These are phyloP conservation scores for Dendrocalamus latiflorus DNA, from an alignment of 202 grass and related monocot species.

Conservation along the genomic window DNA sequence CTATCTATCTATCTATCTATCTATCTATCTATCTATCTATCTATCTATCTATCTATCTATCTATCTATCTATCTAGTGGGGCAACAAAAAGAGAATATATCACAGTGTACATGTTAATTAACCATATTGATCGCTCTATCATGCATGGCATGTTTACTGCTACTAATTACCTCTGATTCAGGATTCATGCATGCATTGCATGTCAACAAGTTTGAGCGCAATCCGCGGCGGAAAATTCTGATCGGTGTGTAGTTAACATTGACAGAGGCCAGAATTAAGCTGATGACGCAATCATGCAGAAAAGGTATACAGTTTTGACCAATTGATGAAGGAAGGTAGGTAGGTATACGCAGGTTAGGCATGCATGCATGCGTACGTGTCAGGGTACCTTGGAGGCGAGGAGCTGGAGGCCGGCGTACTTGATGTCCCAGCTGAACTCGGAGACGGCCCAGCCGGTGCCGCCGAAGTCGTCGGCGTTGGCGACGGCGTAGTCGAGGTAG, in stretches of 20 bases:
- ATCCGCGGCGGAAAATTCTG: background rate
- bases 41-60: too few relatives aligned
- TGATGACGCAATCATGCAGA: background rate
- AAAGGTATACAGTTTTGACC: background rate
- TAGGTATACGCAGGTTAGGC: background rate
- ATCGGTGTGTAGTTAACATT: background rate
- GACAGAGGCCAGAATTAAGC: slow-evolving; percentile 1
- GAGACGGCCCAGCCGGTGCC: too few relatives aligned
- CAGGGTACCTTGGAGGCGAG: too few relatives aligned
- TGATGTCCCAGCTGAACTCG: too few relatives aligned
- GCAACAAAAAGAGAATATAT: background rate
- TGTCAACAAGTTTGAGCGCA: background rate
- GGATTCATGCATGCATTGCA: too few relatives aligned
- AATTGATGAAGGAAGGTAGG: background rate
- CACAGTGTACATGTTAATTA: background rate
- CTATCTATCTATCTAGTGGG: too few relatives aligned
- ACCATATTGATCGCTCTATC: background rate
- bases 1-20: too few relatives aligned
- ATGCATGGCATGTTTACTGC: background rate
- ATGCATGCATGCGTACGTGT: background rate
- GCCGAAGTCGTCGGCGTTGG: too few relatives aligned
- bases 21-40: too few relatives aligned
- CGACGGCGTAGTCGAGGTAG: too few relatives aligned
- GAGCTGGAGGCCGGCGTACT: too few relatives aligned
- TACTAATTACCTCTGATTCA: background rate